Evolutionary conservation across 2,329 filamentous ascomycete genomes (phyloP), one percentile per base, ranked within the genome.

Genomic region (Epichloe typhina): DNA sequence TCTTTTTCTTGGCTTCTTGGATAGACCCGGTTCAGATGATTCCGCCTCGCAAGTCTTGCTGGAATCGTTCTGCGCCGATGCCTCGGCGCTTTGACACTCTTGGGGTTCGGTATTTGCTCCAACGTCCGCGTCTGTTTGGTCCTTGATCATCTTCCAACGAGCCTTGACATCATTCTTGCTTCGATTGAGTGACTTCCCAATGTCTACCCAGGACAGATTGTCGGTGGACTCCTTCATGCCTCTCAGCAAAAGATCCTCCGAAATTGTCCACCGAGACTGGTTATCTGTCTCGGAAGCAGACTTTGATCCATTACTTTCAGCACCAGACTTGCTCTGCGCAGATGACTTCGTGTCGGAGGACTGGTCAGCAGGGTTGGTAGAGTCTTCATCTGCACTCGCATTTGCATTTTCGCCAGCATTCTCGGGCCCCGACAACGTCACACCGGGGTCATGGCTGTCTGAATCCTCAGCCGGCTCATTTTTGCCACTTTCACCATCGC

Each of bases 221-320:
- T 60, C 54, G 12, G 54, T 53, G 0, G 57, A 57, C 33, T 61
- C 59, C 50, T 67, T 69, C 64, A 70, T 66, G 38, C 60, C 59
- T 2, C 59, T 52, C 6, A 70, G 61, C 4, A 66, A 53, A 11
- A 55, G 53, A 47, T 70, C 66, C 26, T 70, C 62, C 0, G 68
- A 69, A 8, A 63, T 47, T 9, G 63, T 59, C 67, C 67, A 69
- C 4, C 33, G 52, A 4, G 50, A 48, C 26, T 35, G 15, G 21
- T 21, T 11, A 4, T 31, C 17, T 17, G 6, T 41, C n/a, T n/a
- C 39, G 39, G 39, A 41, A 17, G 39, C 15, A 17, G 6, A 12
- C 1, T 23, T 12, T 9, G 8, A 21, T 6, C 12, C 39, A 11
- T 13, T 2, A 41, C 11, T 19, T 11, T 41, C 17, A 13, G 17